These are phyloP conservation scores for Phytophthora nicotianae DNA, from an alignment of 352 stramenopile species.

Conservation along the genomic window DNA sequence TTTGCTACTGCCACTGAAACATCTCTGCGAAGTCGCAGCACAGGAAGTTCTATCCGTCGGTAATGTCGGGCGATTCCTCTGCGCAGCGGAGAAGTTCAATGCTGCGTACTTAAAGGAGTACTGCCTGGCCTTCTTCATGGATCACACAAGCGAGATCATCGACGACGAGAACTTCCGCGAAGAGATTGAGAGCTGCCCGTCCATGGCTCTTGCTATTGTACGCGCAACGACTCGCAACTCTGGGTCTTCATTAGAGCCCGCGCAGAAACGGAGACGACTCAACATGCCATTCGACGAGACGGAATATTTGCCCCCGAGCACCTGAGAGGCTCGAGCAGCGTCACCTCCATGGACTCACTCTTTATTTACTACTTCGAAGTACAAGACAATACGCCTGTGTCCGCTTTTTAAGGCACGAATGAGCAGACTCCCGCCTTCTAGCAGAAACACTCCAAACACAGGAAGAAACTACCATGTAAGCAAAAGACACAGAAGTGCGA, in stretches of 20 bases:
- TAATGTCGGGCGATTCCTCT: slow-evolving; percentile 81
- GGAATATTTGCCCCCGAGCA: slow-evolving; percentile 53
- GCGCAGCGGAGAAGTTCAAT: slow-evolving; percentile 84
- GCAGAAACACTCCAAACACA: slow-evolving; percentile 10
- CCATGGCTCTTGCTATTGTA: slow-evolving; percentile 80
- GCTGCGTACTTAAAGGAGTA: slow-evolving; percentile 84
- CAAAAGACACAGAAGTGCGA: slow-evolving; percentile 19
- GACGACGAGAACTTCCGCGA: slow-evolving; percentile 85
- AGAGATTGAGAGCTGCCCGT: slow-evolving; percentile 79
- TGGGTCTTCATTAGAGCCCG: slow-evolving; percentile 41
- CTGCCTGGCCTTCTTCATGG: slow-evolving; percentile 80
- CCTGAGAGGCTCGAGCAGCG: slow-evolving; percentile 9
- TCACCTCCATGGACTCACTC: slow-evolving; percentile 19
- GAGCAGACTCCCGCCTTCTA: slow-evolving; percentile 11
- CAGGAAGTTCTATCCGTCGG: slow-evolving; percentile 71
- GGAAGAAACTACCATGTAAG: slow-evolving; percentile 32
- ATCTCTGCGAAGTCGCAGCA: slow-evolving; percentile 78
- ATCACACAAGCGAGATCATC: slow-evolving; percentile 78
- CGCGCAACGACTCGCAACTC: slow-evolving; percentile 52
- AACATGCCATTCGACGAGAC: slow-evolving; percentile 85
- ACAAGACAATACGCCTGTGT: slow-evolving; percentile 15
- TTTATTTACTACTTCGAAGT: slow-evolving; percentile 43
- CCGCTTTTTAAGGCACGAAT: slow-evolving; percentile 16
- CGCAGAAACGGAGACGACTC: slow-evolving; percentile 72
- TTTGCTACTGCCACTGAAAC: slow-evolving; percentile 72